phyloP scores from a whole-genome alignment of 2,329 filamentous ascomycete species.

The Fusarium heterosporum region DNA sequence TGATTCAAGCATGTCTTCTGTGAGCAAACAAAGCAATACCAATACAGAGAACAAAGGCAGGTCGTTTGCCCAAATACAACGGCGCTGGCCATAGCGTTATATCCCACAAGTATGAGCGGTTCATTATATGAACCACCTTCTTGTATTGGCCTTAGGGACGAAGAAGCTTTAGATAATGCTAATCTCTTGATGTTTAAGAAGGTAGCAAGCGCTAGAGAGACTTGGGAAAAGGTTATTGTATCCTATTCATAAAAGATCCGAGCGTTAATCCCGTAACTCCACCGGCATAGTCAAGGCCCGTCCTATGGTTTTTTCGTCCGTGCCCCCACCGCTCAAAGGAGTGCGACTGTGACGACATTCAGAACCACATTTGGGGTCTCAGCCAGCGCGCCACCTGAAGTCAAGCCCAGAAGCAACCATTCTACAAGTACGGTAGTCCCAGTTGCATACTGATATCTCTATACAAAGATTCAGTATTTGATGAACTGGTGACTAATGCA shows the following conservation, averaged over 20 bases:
- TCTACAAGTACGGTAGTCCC: no score
- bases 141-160: neutral
- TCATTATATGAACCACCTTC: neutral
- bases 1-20: neutral
- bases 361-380: neutral
- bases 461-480: no score
- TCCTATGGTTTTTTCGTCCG: slow-evolving; percentile 19
- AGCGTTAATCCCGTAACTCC: slow-evolving; percentile 13
- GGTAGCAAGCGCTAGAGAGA: slow-evolving; percentile 2
- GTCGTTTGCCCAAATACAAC: neutral
- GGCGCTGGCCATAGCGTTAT: neutral
- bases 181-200: neutral
- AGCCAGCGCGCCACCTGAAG: neutral
- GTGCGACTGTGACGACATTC: slow-evolving; percentile 26
- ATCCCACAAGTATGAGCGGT: neutral
- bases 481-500: no score
- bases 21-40: neutral
- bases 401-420: neutral
- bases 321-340: slow-evolving; percentile 25
- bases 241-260: slow-evolving; percentile 17
- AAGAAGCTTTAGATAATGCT: neutral
- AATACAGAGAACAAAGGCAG: neutral
- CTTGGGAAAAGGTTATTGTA: neutral
- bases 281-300: slow-evolving; percentile 19
- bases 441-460: no score